Evolutionary conservation across 2,329 filamentous ascomycete species (phyloP), one percentile per base, ranked within the genome.

Genomic region (Trichoderma gracile): DNA sequence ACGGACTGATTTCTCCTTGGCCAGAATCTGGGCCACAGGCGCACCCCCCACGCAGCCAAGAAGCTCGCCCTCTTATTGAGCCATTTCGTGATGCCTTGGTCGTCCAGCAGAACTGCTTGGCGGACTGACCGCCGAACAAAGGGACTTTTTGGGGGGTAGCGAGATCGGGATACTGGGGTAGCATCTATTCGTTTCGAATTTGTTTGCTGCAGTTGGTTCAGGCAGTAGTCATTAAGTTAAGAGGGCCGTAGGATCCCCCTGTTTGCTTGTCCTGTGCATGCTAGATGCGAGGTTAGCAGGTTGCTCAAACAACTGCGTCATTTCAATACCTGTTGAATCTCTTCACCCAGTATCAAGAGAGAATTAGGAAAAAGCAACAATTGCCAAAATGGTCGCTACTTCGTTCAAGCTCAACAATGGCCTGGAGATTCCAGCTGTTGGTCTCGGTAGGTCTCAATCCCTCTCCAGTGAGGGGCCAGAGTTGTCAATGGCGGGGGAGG

Each of bases 351-450:
- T 1, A 7, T 6, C 3, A 5, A 43, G 45, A 25, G 15, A 10
- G 14, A 19, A 15, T 3, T 27, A n/a, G 15, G 17, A 19, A 23
- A 19, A 17, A 19, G 8, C 42, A 38, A 38, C n/a, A 21, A 30
- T 49, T n/a, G 5, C 47, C 38, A 65, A 21, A 50, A 87, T 87
- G 84, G 78, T 83, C 65, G 79, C 80, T 68, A 79, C 82, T 64
- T 59, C 64, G 68, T 88, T 86, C 77, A 87, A 83, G 72, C 83
- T 90, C 69, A 90, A 89, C 79, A 88, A 81, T 43, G 86, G 86
- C 65, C 77, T 80, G 64, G 78, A 84, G 67, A 89, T 90, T 67
- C 87, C 87, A 55, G 84, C 86, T 45, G 74, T 90, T 21, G 87
- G 86, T 59, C 80, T 89, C 33, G 86, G 85, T 87, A 78, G 53